phyloP scores from a whole-genome alignment of 208 protist genomes.

The Leishmania martiniquensis region DNA sequence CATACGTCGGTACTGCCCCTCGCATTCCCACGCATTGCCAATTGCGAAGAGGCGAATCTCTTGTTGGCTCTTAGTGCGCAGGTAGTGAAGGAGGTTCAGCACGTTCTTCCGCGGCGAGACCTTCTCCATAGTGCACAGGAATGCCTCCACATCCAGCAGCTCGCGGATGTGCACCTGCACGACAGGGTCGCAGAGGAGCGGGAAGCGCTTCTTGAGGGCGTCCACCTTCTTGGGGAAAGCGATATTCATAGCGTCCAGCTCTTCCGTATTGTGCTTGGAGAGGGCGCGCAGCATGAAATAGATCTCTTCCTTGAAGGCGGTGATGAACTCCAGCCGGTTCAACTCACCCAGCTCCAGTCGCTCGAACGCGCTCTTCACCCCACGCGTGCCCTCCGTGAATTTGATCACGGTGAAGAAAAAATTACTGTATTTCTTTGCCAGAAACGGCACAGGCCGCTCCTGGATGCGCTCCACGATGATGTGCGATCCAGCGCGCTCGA shows the following conservation, averaged over 20 bases:
- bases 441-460: conserved; percentile 42
- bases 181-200: conserved; percentile 63
- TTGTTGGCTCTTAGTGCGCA: conserved; percentile 75
- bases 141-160: conserved; percentile 68
- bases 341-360: conserved; percentile 78
- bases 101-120: conserved; percentile 80
- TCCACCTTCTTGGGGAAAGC: conserved; percentile 57
- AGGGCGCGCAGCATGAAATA: conserved; percentile 67
- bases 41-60: conserved; percentile 80
- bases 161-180: conserved; percentile 69
- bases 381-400: conserved; percentile 66
- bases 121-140: conserved; percentile 78
- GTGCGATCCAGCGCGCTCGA: conserved; percentile 63
- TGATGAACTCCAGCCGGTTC: conserved; percentile 68
- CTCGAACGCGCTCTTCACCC: conserved; percentile 55
- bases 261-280: conserved; percentile 59
- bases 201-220: conserved; percentile 57
- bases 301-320: conserved; percentile 55
- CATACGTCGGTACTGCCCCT: conserved; percentile 82
- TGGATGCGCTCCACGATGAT: conserved; percentile 41
- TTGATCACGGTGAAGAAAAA: conserved; percentile 70
- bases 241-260: conserved; percentile 60
- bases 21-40: conserved; percentile 76
- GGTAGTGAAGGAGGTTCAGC: conserved; percentile 79
- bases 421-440: conserved; percentile 73